phyloP scores from a whole-genome alignment of 441 rosid species.

The Adansonia madagascariensis region DNA sequence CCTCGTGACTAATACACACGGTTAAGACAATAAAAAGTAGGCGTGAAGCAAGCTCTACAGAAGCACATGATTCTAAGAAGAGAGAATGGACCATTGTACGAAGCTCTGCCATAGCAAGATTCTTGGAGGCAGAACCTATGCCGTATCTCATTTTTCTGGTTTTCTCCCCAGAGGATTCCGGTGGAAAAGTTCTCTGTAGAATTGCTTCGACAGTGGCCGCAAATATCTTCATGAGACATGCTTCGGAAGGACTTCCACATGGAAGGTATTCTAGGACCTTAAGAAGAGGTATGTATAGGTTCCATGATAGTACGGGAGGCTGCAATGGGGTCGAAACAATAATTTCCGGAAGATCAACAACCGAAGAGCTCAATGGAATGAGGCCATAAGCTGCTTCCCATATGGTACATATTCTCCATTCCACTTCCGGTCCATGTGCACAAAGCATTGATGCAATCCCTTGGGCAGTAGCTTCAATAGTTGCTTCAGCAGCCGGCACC shows the following conservation, averaged over 20 bases:
- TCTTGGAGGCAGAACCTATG: conserved; percentile 77
- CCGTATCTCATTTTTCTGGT: conserved; percentile 59
- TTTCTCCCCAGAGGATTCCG: conserved; percentile 60
- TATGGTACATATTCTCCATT: conserved; percentile 98
- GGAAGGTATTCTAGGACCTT: conserved; percentile 99
- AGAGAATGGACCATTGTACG: conserved; percentile 98
- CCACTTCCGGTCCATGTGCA: conserved; percentile 99
- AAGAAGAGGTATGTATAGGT: conserved; percentile 92
- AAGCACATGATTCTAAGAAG: conserved; percentile 90
- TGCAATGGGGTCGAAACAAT: conserved; percentile 93
- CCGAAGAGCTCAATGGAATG: conserved; percentile 94
- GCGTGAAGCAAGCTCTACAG: conserved; percentile 93
- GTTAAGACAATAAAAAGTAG: conserved; percentile 93
- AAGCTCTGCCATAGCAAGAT: conserved; percentile 95
- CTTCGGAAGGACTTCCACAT: conserved; percentile 98
- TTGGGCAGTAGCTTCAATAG: conserved; percentile 99
- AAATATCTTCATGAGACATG: conserved; percentile 96
- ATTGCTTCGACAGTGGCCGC: conserved; percentile 98
- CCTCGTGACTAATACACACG: conserved; percentile 97
- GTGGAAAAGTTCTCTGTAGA: conserved; percentile 87
- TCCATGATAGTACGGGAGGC: conserved; percentile 94
- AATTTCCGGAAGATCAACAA: conserved; percentile 98
- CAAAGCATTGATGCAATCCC: conserved; percentile 99
- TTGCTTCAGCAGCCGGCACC: conserved; percentile 95
- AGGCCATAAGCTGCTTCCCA: conserved; percentile 99